Evolutionary conservation across 768 basidiomycete species (phyloP).

Genomic region (Sarcodon sp.): DNA sequence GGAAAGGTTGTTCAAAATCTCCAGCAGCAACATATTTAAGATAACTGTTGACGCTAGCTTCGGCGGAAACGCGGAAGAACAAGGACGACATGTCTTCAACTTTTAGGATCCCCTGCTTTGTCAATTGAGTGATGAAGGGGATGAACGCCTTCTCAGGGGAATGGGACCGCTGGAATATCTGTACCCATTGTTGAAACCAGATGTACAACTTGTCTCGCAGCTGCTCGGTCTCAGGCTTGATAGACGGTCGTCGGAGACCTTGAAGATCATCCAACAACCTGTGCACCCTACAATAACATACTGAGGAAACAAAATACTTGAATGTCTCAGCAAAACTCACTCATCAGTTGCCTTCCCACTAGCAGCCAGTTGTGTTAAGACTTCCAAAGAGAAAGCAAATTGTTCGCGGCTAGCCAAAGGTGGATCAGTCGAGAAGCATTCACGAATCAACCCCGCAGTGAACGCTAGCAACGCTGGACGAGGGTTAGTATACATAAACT

Average conservation of each 20-base stretch:
- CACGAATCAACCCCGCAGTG: constrained; percentile 71
- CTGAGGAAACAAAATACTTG: constrained; percentile 3
- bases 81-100: constrained; percentile 94
- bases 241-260: constrained; percentile 41
- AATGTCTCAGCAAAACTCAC: constrained; percentile 31
- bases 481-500: constrained; percentile 68
- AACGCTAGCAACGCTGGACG: constrained; percentile 71
- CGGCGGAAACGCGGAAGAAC: constrained; percentile 97
- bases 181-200: constrained; percentile 94
- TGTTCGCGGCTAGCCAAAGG: constrained; percentile 72
- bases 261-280: constrained; percentile 74
- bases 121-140: constrained; percentile 92
- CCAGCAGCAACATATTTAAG: constrained; percentile 59
- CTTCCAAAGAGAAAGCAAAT: constrained; percentile 70
- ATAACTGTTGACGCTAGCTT: constrained; percentile 86
- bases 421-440: constrained; percentile 72
- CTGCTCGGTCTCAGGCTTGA: constrained; percentile 62
- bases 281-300: constrained; percentile 34
- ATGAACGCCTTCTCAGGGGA: constrained; percentile 93
- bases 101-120: constrained; percentile 92
- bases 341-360: constrained; percentile 74
- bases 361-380: constrained; percentile 62
- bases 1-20: constrained; percentile 72
- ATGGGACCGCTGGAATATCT: constrained; percentile 82
- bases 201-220: constrained; percentile 62